These are phyloP conservation scores for Botrytis tulipae DNA, from an alignment of 2,329 filamentous ascomycete genomes.

Conservation along the genomic window DNA sequence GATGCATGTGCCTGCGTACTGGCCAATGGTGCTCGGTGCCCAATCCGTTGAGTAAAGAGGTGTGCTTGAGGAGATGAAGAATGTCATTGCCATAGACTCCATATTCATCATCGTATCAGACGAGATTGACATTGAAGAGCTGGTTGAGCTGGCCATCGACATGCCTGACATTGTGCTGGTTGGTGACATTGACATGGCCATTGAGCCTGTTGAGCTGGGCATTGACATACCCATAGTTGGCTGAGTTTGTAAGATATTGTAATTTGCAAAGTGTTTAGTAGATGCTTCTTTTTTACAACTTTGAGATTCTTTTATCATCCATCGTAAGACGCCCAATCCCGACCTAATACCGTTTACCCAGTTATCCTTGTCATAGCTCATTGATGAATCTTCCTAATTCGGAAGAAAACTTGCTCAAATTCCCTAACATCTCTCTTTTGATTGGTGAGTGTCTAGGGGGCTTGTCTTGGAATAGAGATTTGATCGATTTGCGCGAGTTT, in stretches of 20 bases:
- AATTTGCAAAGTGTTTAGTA: background rate
- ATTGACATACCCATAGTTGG: background rate
- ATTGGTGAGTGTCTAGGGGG: background rate
- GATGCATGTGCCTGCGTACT: background rate
- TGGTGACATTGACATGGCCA: background rate
- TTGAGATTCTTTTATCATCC: background rate
- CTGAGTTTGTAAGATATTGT: background rate
- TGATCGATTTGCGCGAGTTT: background rate
- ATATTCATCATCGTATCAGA: background rate
- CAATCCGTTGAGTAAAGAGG: background rate
- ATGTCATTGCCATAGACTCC: background rate
- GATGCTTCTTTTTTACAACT: background rate
- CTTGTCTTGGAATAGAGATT: background rate
- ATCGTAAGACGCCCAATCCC: background rate
- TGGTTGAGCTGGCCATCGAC: background rate
- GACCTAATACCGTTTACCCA: background rate
- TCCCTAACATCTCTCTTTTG: background rate
- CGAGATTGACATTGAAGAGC: background rate
- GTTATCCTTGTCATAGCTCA: background rate
- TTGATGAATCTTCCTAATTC: background rate
- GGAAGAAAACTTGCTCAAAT: background rate
- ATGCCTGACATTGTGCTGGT: background rate
- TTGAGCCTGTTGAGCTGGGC: background rate
- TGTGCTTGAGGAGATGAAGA: background rate
- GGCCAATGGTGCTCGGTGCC: background rate